These are phyloP conservation scores for Tylopilus orsonianus DNA, from an alignment of 1,284 basidiomycete species.

Conservation along the genomic window DNA sequence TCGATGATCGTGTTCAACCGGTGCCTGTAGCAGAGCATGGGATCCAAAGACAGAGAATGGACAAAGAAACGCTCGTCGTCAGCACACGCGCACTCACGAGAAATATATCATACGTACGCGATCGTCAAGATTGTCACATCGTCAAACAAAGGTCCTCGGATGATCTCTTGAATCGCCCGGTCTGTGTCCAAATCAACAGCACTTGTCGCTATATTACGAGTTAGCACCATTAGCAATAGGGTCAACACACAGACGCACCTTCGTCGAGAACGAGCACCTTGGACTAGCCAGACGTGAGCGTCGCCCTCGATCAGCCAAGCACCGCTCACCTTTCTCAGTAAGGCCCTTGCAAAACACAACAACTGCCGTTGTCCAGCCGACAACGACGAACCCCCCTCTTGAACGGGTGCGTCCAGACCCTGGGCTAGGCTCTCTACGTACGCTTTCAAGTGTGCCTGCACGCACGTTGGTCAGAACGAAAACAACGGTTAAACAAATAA, in stretches of 20 bases:
- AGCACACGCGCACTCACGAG: neutral
- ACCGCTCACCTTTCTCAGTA: constrained; percentile 58
- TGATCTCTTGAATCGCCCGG: constrained; percentile 79
- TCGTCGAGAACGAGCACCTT: constrained; percentile 92
- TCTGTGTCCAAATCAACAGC: constrained; percentile 92
- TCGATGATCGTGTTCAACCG: constrained; percentile 91
- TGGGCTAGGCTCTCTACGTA: constrained; percentile 74
- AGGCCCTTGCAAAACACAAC: constrained; percentile 79
- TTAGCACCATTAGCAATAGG: too few relatives aligned
- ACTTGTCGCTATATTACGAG: constrained; percentile 67
- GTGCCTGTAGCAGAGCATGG: constrained; percentile 50
- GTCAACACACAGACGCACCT: constrained; percentile 45
- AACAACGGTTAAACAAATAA: constrained; percentile 3
- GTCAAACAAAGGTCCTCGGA: constrained; percentile 67
- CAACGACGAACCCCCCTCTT: constrained; percentile 82
- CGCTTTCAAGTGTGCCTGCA: constrained; percentile 60
- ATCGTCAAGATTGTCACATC: constrained; percentile 83
- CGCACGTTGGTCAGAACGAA: neutral
- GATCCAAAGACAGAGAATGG: too few relatives aligned
- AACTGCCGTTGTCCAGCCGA: constrained; percentile 85
- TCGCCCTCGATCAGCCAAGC: neutral
- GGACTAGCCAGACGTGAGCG: constrained; percentile 41
- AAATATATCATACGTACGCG: constrained; percentile 47
- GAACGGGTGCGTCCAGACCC: constrained; percentile 73
- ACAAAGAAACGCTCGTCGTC: neutral